Percentiles rank a stretch among this genome's conserved stretches.
Evolutionary conservation across 257 asterid genomes (phyloP).

Genomic region (Galeopsis tetrahit): DNA sequence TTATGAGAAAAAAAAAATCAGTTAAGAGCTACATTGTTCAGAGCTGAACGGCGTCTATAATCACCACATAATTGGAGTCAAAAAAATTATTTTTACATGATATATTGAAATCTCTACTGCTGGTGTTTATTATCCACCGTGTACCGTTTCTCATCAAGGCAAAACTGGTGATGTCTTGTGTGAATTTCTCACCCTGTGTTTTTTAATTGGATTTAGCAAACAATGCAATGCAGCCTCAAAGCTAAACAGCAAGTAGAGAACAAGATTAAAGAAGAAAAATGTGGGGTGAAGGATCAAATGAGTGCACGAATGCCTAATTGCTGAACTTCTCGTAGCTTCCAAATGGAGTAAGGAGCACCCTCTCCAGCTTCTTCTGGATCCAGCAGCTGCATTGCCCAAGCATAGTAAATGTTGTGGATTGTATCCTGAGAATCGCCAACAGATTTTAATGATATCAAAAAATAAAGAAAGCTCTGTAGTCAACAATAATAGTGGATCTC

Average conservation of each 20-base stretch:
- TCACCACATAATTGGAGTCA: not conserved
- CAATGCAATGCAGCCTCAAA: conserved; percentile 23
- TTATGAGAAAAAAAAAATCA: no score
- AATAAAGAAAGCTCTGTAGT: not conserved
- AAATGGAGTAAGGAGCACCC: conserved; percentile 67
- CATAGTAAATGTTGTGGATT: conserved; percentile 84
- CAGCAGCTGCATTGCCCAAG: conserved; percentile 97
- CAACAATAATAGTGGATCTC: not conserved
- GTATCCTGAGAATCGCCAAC: conserved; percentile 63
- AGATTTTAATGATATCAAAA: not conserved
- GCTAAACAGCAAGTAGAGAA: conserved; percentile 21
- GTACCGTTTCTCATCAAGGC: conserved; percentile 2
- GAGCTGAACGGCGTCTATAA: not conserved
- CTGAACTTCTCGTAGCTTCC: conserved; percentile 98
- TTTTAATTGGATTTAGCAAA: not conserved
- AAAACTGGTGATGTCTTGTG: conserved; percentile 3
- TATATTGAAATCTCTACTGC: not conserved
- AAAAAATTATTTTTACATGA: not conserved
- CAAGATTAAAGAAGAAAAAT: conserved; percentile 12
- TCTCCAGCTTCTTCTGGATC: conserved; percentile 79
- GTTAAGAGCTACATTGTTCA: not conserved
- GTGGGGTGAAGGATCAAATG: conserved; percentile 44
- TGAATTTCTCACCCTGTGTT: conserved; percentile 1
- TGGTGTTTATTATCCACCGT: conserved; percentile 23
- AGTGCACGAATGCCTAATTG: conserved; percentile 87